Evolutionary conservation across 108 stramenopile species (phyloP).

Genomic region (Pseudonitzschia multistriata): DNA sequence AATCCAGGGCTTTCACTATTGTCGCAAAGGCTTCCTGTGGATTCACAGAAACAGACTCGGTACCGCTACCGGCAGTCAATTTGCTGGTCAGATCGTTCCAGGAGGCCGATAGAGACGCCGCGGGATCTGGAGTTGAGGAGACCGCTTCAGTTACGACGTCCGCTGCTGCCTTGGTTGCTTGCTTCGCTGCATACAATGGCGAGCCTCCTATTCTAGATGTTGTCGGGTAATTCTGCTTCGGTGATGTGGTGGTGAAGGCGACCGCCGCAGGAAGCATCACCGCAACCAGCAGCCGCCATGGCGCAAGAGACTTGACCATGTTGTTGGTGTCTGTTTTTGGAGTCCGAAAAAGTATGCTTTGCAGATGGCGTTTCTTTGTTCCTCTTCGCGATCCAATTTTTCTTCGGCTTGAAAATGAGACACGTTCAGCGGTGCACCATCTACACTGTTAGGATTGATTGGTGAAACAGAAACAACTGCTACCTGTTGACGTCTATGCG

Average conservation of each 20-base stretch:
- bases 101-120: not conserved
- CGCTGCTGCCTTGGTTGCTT: not conserved
- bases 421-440: not conserved
- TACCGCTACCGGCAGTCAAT: not conserved
- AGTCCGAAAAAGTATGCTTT: not conserved
- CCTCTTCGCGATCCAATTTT: no score
- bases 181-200: not conserved
- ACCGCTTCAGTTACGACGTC: not conserved
- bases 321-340: not conserved
- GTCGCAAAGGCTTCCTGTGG: not conserved
- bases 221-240: no score
- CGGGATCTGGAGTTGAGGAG: not conserved
- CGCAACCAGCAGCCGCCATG: not conserved
- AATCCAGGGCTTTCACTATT: not conserved
- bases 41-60: not conserved
- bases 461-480: no score
- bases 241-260: not conserved
- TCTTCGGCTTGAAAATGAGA: not conserved
- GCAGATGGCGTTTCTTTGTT: not conserved
- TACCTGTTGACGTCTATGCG: not conserved
- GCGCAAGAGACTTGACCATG: not conserved
- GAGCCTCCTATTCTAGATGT: not conserved
- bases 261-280: not conserved
- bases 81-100: not conserved
- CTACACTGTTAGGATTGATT: not conserved